phyloP scores from a whole-genome alignment of 768 basidiomycete genomes.

The Thelephora ganbajun region DNA sequence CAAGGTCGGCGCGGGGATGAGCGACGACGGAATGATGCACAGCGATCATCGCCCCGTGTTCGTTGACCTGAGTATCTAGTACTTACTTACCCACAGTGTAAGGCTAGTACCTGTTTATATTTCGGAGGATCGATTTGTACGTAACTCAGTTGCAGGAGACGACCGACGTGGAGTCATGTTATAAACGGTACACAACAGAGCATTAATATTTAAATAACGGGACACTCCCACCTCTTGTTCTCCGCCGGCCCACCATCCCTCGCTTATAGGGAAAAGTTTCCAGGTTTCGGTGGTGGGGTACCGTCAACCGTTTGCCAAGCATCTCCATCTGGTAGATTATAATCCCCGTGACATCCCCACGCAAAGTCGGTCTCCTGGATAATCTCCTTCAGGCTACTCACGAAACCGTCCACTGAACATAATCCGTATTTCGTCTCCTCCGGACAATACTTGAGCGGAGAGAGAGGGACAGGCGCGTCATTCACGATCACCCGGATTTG shows the following conservation, averaged over 20 bases:
- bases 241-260: too few species aligned
- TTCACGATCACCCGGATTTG: conserved; percentile 81
- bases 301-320: conserved; percentile 66
- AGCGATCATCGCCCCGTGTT: conserved; percentile 48
- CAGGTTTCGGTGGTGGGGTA: conserved; percentile 29
- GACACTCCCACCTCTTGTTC: too few species aligned
- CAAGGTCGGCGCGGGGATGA: conserved; percentile 25
- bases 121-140: too few species aligned
- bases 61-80: conserved; percentile 20
- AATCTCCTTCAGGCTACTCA: conserved; percentile 51
- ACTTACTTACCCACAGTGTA: not conserved
- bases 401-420: conserved; percentile 63
- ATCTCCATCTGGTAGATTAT: conserved; percentile 49
- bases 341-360: conserved; percentile 65
- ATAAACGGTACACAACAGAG: too few species aligned
- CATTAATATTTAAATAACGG: too few species aligned
- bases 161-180: too few species aligned
- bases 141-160: too few species aligned
- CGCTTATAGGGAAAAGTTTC: too few species aligned
- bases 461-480: conserved; percentile 75
- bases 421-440: conserved; percentile 52
- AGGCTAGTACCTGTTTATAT: too few species aligned
- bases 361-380: conserved; percentile 57
- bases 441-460: conserved; percentile 62
- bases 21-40: conserved; percentile 36